These are phyloP conservation scores for Globisporangium acanthophoron DNA, from an alignment of 352 stramenopile species.

Conservation along the genomic window DNA sequence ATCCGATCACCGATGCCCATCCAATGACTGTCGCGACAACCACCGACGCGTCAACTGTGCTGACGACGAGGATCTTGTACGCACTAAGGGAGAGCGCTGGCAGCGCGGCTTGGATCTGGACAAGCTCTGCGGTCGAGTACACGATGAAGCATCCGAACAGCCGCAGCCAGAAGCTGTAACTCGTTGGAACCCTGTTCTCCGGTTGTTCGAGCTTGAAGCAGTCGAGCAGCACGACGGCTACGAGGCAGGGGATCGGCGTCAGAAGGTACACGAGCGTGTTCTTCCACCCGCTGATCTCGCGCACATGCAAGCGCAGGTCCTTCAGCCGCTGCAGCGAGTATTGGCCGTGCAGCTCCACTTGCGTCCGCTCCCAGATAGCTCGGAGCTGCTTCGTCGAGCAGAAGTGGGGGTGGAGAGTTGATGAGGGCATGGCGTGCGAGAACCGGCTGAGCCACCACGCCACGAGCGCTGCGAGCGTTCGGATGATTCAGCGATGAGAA, in stretches of 20 bases:
- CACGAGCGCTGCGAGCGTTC: too few relatives aligned
- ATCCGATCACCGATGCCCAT: slow-evolving; percentile 7
- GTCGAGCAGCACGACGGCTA: slow-evolving; percentile 1
- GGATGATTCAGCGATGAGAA: too few relatives aligned
- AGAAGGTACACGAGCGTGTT: not conserved
- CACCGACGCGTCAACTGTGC: not conserved
- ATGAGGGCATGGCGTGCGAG: too few relatives aligned
- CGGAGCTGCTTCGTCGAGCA: too few relatives aligned
- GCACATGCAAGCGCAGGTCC: not conserved
- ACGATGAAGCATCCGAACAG: not conserved
- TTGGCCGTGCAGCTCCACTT: slow-evolving; percentile 18
- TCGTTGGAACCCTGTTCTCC: not conserved
- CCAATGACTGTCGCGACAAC: not conserved
- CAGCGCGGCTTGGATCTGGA: not conserved
- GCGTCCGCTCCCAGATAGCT: not conserved
- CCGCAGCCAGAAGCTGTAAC: not conserved
- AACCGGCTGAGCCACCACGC: too few relatives aligned
- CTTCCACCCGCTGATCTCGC: not conserved
- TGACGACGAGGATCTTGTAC: not conserved
- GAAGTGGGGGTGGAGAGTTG: too few relatives aligned
- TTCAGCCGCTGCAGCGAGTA: slow-evolving; percentile 15
- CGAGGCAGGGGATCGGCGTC: not conserved
- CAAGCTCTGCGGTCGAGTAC: not conserved
- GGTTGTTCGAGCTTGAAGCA: not conserved
- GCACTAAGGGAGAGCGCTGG: not conserved